Evolutionary conservation across 345 rosid genomes (phyloP).

Genomic region (Eucalyptus urophylla): DNA sequence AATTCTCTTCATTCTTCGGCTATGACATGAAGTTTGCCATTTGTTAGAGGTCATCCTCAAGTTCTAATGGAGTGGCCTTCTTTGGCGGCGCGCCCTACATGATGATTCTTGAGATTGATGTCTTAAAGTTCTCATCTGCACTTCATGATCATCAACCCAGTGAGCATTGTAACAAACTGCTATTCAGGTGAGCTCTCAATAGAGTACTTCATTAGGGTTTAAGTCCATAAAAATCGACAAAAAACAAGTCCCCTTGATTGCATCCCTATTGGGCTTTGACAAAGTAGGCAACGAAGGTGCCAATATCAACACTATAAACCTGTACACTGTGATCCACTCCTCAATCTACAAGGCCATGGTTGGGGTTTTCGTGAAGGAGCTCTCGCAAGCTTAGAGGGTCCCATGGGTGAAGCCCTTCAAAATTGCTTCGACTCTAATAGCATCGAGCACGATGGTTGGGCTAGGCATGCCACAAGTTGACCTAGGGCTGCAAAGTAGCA

Average conservation of each 20-base stretch:
- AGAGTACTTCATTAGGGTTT: conserved; percentile 21
- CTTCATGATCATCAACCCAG: conserved; percentile 21
- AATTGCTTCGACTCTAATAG: conserved; percentile 31
- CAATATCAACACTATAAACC: conserved; percentile 51
- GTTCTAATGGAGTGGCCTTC: conserved; percentile 7
- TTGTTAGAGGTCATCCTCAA: conserved; percentile 9
- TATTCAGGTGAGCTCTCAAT: conserved; percentile 3
- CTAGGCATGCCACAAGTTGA: conserved; percentile 15
- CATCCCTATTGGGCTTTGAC: conserved; percentile 5
- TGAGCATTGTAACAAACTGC: neutral
- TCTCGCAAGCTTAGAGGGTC: conserved; percentile 26
- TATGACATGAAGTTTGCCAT: conserved; percentile 11
- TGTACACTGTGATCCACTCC: conserved; percentile 37
- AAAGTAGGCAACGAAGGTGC: conserved; percentile 36
- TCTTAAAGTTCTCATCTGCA: conserved; percentile 17
- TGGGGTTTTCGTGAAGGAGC: conserved; percentile 12
- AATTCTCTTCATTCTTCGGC: neutral
- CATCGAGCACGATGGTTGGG: conserved; percentile 22
- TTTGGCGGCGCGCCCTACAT: conserved; percentile 14
- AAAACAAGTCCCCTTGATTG: conserved; percentile 13
- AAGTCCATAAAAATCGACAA: conserved; percentile 19
- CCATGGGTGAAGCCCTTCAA: conserved; percentile 32
- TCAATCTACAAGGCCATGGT: conserved; percentile 38
- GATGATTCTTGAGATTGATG: conserved; percentile 13
- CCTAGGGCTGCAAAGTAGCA: conserved; percentile 9